Conservation (phyloP, 176 grass and related monocot genomes). For the Areca catechu region DNA sequence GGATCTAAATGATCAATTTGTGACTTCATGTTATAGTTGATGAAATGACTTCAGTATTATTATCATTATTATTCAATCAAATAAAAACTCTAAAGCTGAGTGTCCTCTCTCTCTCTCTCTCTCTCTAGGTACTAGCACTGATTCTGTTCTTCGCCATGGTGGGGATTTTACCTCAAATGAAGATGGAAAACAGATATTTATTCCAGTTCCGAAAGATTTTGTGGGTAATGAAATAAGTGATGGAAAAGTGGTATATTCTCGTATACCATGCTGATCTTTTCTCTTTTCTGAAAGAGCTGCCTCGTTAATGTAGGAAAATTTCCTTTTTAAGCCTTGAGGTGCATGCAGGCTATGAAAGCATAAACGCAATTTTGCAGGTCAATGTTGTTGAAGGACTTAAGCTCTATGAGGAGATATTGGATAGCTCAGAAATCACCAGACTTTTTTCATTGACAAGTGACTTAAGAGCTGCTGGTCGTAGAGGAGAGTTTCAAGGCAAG, state of each 20-base stretch:
- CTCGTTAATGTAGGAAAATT: too few species aligned
- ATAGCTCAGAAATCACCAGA: conserved; percentile 33
- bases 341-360: background rate
- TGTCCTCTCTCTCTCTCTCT: too few species aligned
- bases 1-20: too few species aligned
- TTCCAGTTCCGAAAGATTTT: conserved; percentile 36
- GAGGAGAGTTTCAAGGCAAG: conserved; percentile 62
- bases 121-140: background rate
- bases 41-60: too few species aligned
- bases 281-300: too few species aligned
- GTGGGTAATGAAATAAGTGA: conserved; percentile 53
- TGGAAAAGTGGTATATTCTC: conserved; percentile 36
- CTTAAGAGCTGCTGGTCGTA: conserved; percentile 49
- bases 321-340: too few species aligned
- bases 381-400: conserved; percentile 92
- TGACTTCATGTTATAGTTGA: too few species aligned
- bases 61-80: too few species aligned
- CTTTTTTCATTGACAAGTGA: conserved; percentile 73
- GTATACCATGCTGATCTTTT: background rate
- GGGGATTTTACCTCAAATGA: conserved; percentile 12
- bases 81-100: too few species aligned
- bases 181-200: conserved; percentile 31
- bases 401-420: conserved; percentile 69
- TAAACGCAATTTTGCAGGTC: conserved; percentile 28
- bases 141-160: background rate